Evolutionary conservation across 2,329 filamentous ascomycete genomes (phyloP).

Genomic region (Aspergillus sojae): DNA sequence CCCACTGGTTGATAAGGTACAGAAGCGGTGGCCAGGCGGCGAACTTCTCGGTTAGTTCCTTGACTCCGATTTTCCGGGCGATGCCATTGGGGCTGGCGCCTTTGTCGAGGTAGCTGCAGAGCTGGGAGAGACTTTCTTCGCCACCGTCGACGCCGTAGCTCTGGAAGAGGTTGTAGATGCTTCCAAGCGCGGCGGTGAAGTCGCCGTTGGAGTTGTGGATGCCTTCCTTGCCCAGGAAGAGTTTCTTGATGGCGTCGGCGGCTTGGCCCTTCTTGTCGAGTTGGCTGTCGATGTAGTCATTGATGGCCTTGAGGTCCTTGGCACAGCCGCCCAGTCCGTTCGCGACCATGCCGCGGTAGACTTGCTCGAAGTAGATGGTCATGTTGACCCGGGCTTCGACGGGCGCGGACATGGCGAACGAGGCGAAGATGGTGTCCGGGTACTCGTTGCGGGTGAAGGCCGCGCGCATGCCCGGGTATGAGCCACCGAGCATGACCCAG

Average conservation of each 20-base stretch:
- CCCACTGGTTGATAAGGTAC: constrained; percentile 37
- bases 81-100: constrained; percentile 45
- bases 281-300: constrained; percentile 53
- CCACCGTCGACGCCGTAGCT: constrained; percentile 45
- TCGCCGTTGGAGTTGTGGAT: constrained; percentile 50
- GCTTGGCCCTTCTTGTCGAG: constrained; percentile 37
- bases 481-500: constrained; percentile 52
- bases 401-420: constrained; percentile 46
- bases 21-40: constrained; percentile 43
- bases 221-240: constrained; percentile 52
- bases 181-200: constrained; percentile 49
- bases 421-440: constrained; percentile 45
- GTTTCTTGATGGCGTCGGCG: constrained; percentile 48
- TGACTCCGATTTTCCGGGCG: constrained; percentile 43
- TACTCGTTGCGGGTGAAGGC: constrained; percentile 48
- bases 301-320: constrained; percentile 51
- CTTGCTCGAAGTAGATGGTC: constrained; percentile 54
- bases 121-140: constrained; percentile 36
- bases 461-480: constrained; percentile 48
- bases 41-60: constrained; percentile 47
- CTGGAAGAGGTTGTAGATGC: constrained; percentile 48
- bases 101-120: constrained; percentile 51
- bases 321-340: constrained; percentile 56
- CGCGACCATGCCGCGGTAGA: constrained; percentile 51
- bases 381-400: constrained; percentile 54